A percentile compares a stretch with the other conserved stretches of the same genome.
phyloP scores from a whole-genome alignment of 2,329 filamentous ascomycete species.

The Mycosphaerella sp. region DNA sequence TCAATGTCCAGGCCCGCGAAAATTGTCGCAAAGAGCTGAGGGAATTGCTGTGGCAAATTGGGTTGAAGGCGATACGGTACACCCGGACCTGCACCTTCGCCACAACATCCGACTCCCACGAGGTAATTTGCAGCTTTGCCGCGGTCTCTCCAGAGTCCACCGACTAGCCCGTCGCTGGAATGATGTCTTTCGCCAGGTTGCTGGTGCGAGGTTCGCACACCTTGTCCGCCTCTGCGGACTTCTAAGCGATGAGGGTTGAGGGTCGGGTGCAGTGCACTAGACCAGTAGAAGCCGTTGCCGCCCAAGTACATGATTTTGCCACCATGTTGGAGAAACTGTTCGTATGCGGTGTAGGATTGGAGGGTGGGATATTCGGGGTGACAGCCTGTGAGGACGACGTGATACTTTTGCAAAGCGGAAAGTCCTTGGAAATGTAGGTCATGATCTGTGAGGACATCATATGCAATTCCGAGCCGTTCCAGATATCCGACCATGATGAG shows the following conservation, averaged over 20 bases:
- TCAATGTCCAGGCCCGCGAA: neutral
- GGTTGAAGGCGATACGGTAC: neutral
- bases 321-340: neutral
- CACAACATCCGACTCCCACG: conserved; percentile 3
- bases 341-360: neutral
- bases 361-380: neutral
- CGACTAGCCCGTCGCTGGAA: neutral
- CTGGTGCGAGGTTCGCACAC: neutral
- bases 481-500: neutral
- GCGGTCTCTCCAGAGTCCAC: conserved; percentile 1
- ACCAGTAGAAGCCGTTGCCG: neutral
- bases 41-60: neutral
- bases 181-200: neutral
- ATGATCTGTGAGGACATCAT: neutral
- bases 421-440: neutral
- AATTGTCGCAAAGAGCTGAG: neutral
- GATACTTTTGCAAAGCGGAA: neutral
- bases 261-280: neutral
- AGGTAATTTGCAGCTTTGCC: conserved; percentile 6
- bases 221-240: conserved; percentile 1
- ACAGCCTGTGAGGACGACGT: neutral
- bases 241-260: neutral
- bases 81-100: conserved; percentile 1
- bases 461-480: neutral
- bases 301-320: neutral